Conservation (phyloP, 2,329 filamentous ascomycete genomes). For the Clarireedia monteithiana region DNA sequence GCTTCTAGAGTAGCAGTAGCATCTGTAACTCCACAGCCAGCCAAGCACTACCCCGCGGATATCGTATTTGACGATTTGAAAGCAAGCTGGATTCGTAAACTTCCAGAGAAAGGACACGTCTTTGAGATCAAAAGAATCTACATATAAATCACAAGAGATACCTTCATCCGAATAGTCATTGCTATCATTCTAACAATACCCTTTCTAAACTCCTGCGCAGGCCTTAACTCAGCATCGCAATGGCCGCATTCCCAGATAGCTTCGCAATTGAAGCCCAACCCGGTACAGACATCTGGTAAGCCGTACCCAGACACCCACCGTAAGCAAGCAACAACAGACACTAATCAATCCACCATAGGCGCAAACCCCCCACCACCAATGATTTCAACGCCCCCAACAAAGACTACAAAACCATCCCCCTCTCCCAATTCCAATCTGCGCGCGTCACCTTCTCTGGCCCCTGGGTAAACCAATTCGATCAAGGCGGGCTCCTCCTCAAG, state of each 20-base stretch:
- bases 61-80: too few relatives aligned
- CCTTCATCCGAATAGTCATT: too few relatives aligned
- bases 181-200: neutral
- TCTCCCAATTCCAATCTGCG: neutral
- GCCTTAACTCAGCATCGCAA: neutral
- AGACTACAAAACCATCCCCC: neutral
- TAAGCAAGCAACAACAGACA: constrained; percentile 29
- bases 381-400: constrained; percentile 3
- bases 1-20: too few relatives aligned
- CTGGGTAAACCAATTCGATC: constrained; percentile 3
- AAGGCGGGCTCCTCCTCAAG: constrained; percentile 4
- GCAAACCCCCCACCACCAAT: constrained; percentile 6
- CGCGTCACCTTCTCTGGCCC: neutral
- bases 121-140: too few relatives aligned
- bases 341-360: neutral
- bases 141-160: too few relatives aligned
- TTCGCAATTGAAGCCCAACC: neutral
- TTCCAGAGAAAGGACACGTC: too few relatives aligned
- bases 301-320: neutral
- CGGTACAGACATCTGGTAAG: neutral
- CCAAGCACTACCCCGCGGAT: too few relatives aligned
- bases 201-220: neutral
- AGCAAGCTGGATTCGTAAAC: too few relatives aligned
- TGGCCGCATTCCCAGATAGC: neutral
- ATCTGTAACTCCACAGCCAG: too few relatives aligned